These are phyloP conservation scores for Mortierella sp. DNA, from an alignment of 371 early-diverging fungal species.

Conservation along the genomic window DNA sequence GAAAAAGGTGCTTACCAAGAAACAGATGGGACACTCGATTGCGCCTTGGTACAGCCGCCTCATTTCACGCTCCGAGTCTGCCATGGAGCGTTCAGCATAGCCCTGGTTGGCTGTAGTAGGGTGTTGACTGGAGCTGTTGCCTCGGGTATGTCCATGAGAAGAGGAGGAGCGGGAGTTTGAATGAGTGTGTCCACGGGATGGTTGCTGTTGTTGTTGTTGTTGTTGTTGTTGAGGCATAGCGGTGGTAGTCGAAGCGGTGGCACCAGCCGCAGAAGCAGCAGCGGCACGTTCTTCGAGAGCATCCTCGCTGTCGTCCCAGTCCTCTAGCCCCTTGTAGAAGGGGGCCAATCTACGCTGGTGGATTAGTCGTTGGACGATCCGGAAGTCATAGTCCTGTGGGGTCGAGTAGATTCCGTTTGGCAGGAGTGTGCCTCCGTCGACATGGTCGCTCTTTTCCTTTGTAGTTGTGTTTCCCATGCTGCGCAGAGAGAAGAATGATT, in stretches of 20 bases:
- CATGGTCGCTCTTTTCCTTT: constrained; percentile 68
- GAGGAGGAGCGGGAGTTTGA: constrained; percentile 28
- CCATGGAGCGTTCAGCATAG: constrained; percentile 16
- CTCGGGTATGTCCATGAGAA: constrained; percentile 6
- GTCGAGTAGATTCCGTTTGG: constrained; percentile 83
- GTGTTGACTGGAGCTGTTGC: constrained; percentile 23
- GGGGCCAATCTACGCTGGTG: constrained; percentile 84
- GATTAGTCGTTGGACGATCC: constrained; percentile 83
- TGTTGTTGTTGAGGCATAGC: constrained; percentile 3
- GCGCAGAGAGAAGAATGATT: constrained; percentile 19
- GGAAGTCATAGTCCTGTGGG: constrained; percentile 84
- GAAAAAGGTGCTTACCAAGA: constrained; percentile 71
- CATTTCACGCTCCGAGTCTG: constrained; percentile 51
- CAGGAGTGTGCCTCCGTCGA: constrained; percentile 80
- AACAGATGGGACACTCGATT: constrained; percentile 95
- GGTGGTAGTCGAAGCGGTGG: constrained; percentile 4
- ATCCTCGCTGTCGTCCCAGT: constrained; percentile 68
- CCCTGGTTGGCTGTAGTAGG: constrained; percentile 3
- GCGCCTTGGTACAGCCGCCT: constrained; percentile 70
- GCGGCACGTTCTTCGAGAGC: constrained; percentile 42
- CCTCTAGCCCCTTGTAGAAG: constrained; percentile 86
- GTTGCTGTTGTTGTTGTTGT: constrained; percentile 20
- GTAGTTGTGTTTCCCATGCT: constrained; percentile 62
- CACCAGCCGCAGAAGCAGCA: constrained; percentile 4
- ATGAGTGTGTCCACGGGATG: constrained; percentile 5